Evolutionary conservation across 495 filamentous ascomycete species (phyloP).

Genomic region (Tuber borchii): DNA sequence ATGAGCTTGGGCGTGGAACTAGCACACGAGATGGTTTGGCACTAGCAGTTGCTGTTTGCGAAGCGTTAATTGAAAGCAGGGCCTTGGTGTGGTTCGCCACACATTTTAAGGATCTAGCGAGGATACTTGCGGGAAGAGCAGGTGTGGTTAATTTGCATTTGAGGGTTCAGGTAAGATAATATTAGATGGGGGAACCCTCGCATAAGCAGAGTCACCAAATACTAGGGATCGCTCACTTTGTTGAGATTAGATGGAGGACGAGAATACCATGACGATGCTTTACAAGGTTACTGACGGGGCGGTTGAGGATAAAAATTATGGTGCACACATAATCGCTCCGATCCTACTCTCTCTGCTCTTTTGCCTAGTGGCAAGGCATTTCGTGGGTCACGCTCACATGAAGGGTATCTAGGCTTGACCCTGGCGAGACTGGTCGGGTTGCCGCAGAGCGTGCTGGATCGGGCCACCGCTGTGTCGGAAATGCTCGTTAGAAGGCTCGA

Average conservation of each 20-base stretch:
- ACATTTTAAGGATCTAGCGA: slow-evolving; percentile 78
- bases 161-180: slow-evolving; percentile 55
- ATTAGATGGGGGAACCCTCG: neutral
- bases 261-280: slow-evolving; percentile 65
- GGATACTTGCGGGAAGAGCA: slow-evolving; percentile 62
- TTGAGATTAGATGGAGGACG: slow-evolving; percentile 35
- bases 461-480: slow-evolving; percentile 51
- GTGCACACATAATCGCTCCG: slow-evolving; percentile 36
- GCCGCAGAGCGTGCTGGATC: slow-evolving; percentile 57
- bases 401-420: slow-evolving; percentile 49
- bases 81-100: slow-evolving; percentile 86
- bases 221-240: neutral
- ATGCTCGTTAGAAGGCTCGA: slow-evolving; percentile 58
- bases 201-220: neutral
- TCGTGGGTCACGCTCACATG: neutral
- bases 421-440: slow-evolving; percentile 72
- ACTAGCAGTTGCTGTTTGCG: slow-evolving; percentile 81
- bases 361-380: neutral
- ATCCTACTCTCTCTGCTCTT: neutral
- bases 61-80: slow-evolving; percentile 70
- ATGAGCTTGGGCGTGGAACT: slow-evolving; percentile 89
- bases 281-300: slow-evolving; percentile 70
- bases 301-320: slow-evolving; percentile 68
- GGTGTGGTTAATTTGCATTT: slow-evolving; percentile 80
- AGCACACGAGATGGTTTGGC: slow-evolving; percentile 81